phyloP scores from a whole-genome alignment of 345 rosid species.

The Eutrema japonicum region DNA sequence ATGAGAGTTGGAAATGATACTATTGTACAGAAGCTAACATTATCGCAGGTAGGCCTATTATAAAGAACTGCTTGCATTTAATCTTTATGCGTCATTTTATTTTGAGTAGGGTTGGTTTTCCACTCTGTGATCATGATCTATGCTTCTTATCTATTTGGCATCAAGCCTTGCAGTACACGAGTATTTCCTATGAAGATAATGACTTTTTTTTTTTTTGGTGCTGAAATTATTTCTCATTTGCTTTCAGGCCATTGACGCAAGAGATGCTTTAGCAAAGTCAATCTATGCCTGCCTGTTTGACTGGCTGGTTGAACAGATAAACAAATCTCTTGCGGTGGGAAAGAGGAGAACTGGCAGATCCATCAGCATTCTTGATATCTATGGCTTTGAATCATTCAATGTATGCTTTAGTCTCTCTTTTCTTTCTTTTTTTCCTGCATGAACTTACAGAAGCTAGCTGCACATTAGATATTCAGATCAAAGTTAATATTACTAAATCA shows the following conservation, averaged over 20 bases:
- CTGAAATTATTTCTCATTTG: constrained; percentile 7
- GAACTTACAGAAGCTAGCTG: constrained; percentile 9
- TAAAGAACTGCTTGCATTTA: constrained; percentile 53
- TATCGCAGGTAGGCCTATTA: constrained; percentile 65
- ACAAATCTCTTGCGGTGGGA: constrained; percentile 91
- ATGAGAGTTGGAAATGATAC: constrained; percentile 92
- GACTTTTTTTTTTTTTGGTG: not conserved
- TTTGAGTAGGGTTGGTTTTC: constrained; percentile 68
- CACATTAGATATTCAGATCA: constrained; percentile 7
- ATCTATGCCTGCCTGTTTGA: constrained; percentile 88
- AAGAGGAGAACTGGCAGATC: constrained; percentile 92
- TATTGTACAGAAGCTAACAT: constrained; percentile 82
- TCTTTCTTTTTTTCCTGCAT: constrained; percentile 1
- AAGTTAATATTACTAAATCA: not conserved
- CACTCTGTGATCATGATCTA: constrained; percentile 39
- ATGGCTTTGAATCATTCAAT: constrained; percentile 97
- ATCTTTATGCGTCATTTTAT: constrained; percentile 56
- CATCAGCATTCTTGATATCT: constrained; percentile 96
- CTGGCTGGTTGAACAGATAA: constrained; percentile 92
- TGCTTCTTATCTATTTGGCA: constrained; percentile 14
- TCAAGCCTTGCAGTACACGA: not conserved
- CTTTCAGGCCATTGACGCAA: constrained; percentile 76
- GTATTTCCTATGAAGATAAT: constrained; percentile 3
- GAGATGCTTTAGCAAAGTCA: constrained; percentile 97
- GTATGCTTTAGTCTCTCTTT: constrained; percentile 46